These are phyloP conservation scores for Vitellaria paradoxa DNA, from an alignment of 179 eudicot species.

Conservation along the genomic window DNA sequence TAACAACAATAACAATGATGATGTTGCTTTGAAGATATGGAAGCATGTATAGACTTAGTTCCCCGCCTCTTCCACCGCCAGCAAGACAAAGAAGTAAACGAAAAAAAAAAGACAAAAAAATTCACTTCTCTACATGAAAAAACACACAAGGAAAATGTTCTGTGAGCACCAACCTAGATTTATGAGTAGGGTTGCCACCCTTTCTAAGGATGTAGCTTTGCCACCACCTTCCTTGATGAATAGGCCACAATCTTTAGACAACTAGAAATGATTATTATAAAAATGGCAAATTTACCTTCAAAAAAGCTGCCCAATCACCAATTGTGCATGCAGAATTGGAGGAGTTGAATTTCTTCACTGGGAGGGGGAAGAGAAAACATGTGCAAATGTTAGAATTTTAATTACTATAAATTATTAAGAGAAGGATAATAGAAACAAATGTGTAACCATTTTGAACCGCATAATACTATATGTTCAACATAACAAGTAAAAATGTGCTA, in stretches of 20 bases:
- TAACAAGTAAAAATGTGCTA: neutral
- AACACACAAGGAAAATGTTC: too few relatives aligned
- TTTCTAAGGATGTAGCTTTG: too few relatives aligned
- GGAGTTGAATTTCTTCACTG: conserved; percentile 94
- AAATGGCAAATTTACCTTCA: conserved; percentile 67
- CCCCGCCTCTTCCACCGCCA: neutral
- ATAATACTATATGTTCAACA: neutral
- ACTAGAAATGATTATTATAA: neutral
- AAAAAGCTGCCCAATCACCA: conserved; percentile 84
- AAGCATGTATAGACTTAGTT: neutral
- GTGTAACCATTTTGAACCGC: neutral
- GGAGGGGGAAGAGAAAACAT: too few relatives aligned
- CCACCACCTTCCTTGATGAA: neutral
- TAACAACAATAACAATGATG: too few relatives aligned
- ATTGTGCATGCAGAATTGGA: conserved; percentile 86
- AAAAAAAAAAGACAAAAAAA: too few relatives aligned
- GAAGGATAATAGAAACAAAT: too few relatives aligned
- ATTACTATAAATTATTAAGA: too few relatives aligned
- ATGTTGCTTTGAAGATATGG: too few relatives aligned
- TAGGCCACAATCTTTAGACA: neutral
- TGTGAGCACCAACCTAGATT: too few relatives aligned
- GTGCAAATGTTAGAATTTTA: too few relatives aligned
- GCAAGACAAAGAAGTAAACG: neutral
- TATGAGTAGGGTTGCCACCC: too few relatives aligned
- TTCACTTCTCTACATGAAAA: too few relatives aligned